Conservation (phyloP, 2,329 filamentous ascomycete species). For the Colletotrichum falcatum region DNA sequence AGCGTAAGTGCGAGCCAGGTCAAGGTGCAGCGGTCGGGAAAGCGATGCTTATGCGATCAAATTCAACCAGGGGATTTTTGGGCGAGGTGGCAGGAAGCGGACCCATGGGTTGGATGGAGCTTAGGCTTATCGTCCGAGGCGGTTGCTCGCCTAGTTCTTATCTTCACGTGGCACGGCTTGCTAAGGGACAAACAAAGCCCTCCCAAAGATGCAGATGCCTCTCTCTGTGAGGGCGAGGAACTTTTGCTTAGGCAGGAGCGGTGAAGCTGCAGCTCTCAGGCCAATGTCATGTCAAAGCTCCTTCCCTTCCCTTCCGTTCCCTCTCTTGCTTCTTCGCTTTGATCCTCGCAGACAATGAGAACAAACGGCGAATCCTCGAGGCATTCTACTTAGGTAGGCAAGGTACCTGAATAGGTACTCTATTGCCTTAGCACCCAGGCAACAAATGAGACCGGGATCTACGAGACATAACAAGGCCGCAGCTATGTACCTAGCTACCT, state of each 20-base stretch:
- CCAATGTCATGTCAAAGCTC: conserved; percentile 5
- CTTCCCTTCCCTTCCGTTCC: neutral
- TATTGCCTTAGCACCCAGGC: neutral
- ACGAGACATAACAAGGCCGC: neutral
- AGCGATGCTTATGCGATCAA: conserved; percentile 21
- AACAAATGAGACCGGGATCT: conserved; percentile 8
- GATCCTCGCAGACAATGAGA: neutral
- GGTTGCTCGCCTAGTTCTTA: conserved; percentile 23
- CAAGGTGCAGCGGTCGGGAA: conserved; percentile 8
- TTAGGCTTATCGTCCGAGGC: conserved; percentile 34
- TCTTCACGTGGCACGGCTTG: conserved; percentile 37
- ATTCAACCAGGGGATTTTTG: conserved; percentile 36
- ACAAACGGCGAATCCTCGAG: neutral
- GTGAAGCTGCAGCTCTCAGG: conserved; percentile 31
- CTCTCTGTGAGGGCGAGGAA: conserved; percentile 18
- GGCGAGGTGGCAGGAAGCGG: conserved; percentile 41
- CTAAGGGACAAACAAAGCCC: conserved; percentile 1
- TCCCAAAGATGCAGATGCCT: neutral
- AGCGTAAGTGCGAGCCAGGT: conserved; percentile 5
- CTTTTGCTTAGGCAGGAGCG: conserved; percentile 17
- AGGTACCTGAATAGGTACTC: too few species aligned
- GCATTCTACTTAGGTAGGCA: too few species aligned
- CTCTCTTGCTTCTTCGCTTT: neutral
- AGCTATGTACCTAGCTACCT: too few species aligned
- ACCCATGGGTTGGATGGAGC: conserved; percentile 33